Conservation (phyloP, 441 rosid species). For the Dalechampia spathulata region DNA sequence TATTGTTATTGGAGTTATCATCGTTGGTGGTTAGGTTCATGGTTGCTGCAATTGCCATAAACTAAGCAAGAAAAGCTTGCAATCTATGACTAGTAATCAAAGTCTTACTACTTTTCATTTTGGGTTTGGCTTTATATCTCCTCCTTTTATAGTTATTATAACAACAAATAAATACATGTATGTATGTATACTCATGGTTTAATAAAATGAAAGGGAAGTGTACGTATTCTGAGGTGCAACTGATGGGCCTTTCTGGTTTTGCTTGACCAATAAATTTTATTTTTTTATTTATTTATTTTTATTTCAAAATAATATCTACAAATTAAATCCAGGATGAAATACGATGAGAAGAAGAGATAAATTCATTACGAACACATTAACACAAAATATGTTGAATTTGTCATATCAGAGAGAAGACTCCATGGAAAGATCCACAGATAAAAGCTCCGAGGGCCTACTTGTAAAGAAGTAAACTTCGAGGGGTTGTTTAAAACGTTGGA, state of each 20-base stretch:
- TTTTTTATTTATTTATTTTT: background rate
- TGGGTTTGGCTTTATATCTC: background rate
- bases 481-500: conserved; percentile 45
- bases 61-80: conserved; percentile 9
- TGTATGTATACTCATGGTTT: too few species aligned
- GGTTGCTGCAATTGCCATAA: conserved; percentile 66
- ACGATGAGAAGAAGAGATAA: too few species aligned
- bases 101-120: conserved; percentile 10
- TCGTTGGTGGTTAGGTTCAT: conserved; percentile 30
- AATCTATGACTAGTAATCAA: background rate
- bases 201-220: background rate
- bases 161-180: too few species aligned
- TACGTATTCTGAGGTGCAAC: conserved; percentile 35
- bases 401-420: background rate
- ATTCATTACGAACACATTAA: too few species aligned
- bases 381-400: too few species aligned
- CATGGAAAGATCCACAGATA: conserved; percentile 36
- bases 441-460: conserved; percentile 39
- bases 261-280: conserved; percentile 20
- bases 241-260: too few species aligned
- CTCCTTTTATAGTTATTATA: conserved; percentile 19
- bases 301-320: background rate
- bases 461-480: conserved; percentile 14
- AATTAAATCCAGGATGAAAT: too few species aligned
- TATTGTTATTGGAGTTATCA: conserved; percentile 19